Base-by-base conservation (phyloP, 331 rosid species). In the Arachis monticola region DNA sequence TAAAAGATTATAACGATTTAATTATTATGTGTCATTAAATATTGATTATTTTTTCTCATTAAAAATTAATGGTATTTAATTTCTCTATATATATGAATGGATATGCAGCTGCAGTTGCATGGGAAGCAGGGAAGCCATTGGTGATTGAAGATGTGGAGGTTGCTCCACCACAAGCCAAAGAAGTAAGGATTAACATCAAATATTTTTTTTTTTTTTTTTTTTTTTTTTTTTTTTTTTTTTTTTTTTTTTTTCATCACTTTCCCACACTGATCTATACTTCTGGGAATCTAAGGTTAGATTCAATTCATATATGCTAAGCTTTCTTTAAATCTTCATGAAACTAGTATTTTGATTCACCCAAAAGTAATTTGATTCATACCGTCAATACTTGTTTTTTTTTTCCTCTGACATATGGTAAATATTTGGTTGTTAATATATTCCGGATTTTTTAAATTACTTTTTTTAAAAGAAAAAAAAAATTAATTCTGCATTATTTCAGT, bases 101-200 rank as follows among this genome's bases (percentile, higher is more conserved):
- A 27, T 41, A 3, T 70, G 81, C 64, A 81, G 81, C 84, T 22
- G 81, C 78, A 7, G 78, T 81, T 38, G 84, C 81, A 10, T 81
- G 78, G 81, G 81, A 81, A 51, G 84, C 84, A 48, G 75, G 81
- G 47, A 76, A 76, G 56, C 75, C 81, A 32, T 66, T 81, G 74
- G 77, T 64, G 69, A 81, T 81, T 12, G 84, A 81, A 78, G 27
- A 61, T 17, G 81, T 81, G 45, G 78, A 81, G 74, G 81, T 81
- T 58, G 81, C 77, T 64, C 84, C 84, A 7, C 81, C 84, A 8
- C 74, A 76, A 47, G 65, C 66, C 40, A 81, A 69, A 38, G 81
- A 75, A 64, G 81, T 76, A 27, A 64, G 81, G 46, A 5, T 81
- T 45, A 76, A 70, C 35, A 14, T 70, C 65, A 70, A 64, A 50